phyloP scores from a whole-genome alignment of 805 yeast species.

The Kuraishia capsulata region DNA sequence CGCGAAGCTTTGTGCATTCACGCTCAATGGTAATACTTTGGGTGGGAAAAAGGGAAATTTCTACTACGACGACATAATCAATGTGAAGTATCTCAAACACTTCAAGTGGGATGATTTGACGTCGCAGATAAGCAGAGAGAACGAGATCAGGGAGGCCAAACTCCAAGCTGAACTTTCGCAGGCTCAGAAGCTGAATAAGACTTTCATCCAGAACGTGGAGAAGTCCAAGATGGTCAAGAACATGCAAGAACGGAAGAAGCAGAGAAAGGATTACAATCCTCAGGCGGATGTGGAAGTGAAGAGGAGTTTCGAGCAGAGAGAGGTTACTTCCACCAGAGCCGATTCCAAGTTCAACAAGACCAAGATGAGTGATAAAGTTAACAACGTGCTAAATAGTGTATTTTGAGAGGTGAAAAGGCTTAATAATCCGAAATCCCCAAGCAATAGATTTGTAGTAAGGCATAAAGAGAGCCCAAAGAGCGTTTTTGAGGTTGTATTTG shows the following conservation, averaged over 20 bases:
- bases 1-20: constrained; percentile 80
- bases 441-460: too few species aligned
- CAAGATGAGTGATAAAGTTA: constrained; percentile 27
- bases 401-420: constrained; percentile 26
- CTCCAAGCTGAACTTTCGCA: constrained; percentile 83
- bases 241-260: constrained; percentile 43
- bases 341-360: constrained; percentile 44
- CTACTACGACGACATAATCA: constrained; percentile 90
- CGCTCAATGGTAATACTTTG: constrained; percentile 79
- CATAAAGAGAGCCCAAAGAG: too few species aligned
- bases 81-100: constrained; percentile 79
- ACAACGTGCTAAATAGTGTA: constrained; percentile 42
- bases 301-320: constrained; percentile 64
- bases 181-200: constrained; percentile 79
- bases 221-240: constrained; percentile 71
- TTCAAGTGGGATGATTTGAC: constrained; percentile 96
- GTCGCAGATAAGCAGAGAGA: constrained; percentile 85
- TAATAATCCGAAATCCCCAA: too few species aligned
- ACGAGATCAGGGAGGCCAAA: constrained; percentile 81
- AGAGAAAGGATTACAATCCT: constrained; percentile 12
- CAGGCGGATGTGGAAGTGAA: constrained; percentile 27
- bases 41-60: constrained; percentile 91
- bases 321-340: constrained; percentile 58
- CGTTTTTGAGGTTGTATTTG: too few species aligned
- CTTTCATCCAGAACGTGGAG: constrained; percentile 77